A percentile compares a stretch with the other conserved stretches of the same genome.
Evolutionary conservation across 2,329 filamentous ascomycete genomes (phyloP).

Genomic region (Diaporthe capsici): DNA sequence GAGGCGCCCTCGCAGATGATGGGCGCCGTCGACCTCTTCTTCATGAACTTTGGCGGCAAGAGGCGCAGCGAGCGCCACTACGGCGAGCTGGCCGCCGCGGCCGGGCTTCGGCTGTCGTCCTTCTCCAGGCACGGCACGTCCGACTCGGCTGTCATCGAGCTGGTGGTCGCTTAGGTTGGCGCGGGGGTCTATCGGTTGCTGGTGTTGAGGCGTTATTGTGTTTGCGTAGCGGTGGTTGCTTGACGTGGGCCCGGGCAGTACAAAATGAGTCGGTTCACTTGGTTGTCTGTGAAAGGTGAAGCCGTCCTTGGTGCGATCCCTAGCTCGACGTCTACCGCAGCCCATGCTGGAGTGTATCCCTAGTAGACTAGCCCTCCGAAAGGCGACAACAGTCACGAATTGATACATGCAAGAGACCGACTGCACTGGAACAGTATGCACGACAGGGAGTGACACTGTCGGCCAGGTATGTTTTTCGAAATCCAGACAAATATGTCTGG

Average conservation of each 20-base stretch:
- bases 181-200: background rate
- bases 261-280: background rate
- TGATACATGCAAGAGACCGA: too few species aligned
- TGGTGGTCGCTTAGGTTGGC: background rate
- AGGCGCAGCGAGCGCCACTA: conserved; percentile 43
- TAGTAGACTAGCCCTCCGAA: background rate
- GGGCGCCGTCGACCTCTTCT: conserved; percentile 45
- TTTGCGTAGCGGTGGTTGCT: background rate
- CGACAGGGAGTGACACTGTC: too few species aligned
- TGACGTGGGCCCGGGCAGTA: background rate
- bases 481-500: background rate
- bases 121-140: conserved; percentile 15
- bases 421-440: background rate
- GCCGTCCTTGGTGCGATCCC: background rate
- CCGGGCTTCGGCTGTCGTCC: conserved; percentile 10
- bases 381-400: background rate
- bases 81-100: conserved; percentile 13
- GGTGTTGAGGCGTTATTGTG: background rate
- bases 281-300: background rate
- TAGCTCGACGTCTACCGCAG: too few species aligned
- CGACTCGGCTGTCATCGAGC: conserved; percentile 22
- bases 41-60: conserved; percentile 48
- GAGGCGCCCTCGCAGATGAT: conserved; percentile 43
- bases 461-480: background rate
- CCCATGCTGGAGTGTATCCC: background rate